Evolutionary conservation across 768 basidiomycete species (phyloP), one percentile per base, ranked within the genome.

Genomic region (Macrolepiota dolichaula): DNA sequence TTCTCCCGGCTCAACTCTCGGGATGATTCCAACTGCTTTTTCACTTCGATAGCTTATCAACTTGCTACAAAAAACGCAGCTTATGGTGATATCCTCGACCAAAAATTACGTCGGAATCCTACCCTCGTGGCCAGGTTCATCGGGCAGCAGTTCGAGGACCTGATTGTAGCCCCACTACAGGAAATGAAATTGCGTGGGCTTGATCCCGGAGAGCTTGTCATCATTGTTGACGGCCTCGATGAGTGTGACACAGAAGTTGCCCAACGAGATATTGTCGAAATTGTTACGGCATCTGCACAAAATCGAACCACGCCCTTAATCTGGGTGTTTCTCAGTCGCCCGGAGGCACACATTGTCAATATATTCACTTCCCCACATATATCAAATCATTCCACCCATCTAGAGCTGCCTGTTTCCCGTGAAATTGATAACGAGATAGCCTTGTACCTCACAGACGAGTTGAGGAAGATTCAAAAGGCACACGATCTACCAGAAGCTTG

Each of bases 291-390:
- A 2, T 51, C 57, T 4, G 22, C 24, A 0, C 35, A 6, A 15
- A 36, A 15, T 22, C 47, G 15, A 3, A 29, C 46, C 1, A 51
- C 49, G 1, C 57, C 49, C 11, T 37, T 51, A 19, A 9, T 40
- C 35, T 57, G 57, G 57, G 24, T 50, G 4, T 44, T 57, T 22
- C 13, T 29, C n/a, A 50, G 57, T 49, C 57, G 49, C 2, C 57
- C 47, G 10, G 57, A 57, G 27, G n/a, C 46, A 6, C 49, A 49
- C 32, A 50, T 57, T 36, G 36, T 57, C 17, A 12, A 1, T 19
- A 38, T 19, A 1, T 49, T 57, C 29, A 24, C 9, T 25, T 57
- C 19, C 10, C 35, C 35, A 0, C 25, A 49, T n/a, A 42, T 57
- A 37, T 38, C 29, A 2, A 10, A 47, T 4, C 4, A 50, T 12